A percentile compares a stretch with the other conserved stretches of the same genome.
Conservation (phyloP, 306 rosid genomes). For the Casuarina equisetifolia region DNA sequence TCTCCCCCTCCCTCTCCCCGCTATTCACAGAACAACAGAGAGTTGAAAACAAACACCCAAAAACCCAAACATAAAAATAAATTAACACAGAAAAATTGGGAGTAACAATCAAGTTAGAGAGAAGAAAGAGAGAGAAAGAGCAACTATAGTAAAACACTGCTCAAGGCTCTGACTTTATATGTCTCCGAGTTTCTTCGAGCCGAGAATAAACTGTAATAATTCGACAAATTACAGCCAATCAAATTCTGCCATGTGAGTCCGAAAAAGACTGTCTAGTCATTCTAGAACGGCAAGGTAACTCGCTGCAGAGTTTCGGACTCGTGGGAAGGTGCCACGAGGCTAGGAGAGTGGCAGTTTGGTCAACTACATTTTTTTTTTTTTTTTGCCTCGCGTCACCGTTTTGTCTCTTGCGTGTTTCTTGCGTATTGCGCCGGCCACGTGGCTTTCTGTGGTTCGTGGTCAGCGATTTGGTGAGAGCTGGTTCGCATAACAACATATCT, state of each 20-base stretch:
- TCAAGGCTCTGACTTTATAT: slow-evolving; percentile 15
- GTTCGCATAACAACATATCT: slow-evolving; percentile 33
- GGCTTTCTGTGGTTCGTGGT: slow-evolving; percentile 6
- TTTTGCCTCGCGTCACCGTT: neutral
- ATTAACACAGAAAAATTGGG: slow-evolving; percentile 31
- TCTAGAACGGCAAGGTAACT: neutral
- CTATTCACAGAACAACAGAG: slow-evolving; percentile 29
- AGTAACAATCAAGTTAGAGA: slow-evolving; percentile 11
- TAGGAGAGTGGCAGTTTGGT: slow-evolving; percentile 13
- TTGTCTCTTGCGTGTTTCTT: slow-evolving; percentile 13
- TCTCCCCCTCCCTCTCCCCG: slow-evolving; percentile 27
- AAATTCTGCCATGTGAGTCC: slow-evolving; percentile 13
- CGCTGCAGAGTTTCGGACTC: neutral
- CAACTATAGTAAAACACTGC: slow-evolving; percentile 4
- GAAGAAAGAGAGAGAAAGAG: slow-evolving; percentile 7
- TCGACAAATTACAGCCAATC: slow-evolving; percentile 8
- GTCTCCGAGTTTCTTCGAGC: slow-evolving; percentile 18
- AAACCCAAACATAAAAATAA: neutral
- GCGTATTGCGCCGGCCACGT: slow-evolving; percentile 6
- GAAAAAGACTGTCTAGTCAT: slow-evolving; percentile 21
- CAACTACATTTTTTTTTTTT: neutral
- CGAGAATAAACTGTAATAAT: slow-evolving; percentile 17
- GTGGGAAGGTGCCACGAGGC: neutral
- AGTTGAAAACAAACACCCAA: slow-evolving; percentile 10
- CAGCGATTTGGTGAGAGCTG: slow-evolving; percentile 39